These are phyloP conservation scores for Hibiscus trionum DNA, from an alignment of 345 rosid species.

Conservation along the genomic window DNA sequence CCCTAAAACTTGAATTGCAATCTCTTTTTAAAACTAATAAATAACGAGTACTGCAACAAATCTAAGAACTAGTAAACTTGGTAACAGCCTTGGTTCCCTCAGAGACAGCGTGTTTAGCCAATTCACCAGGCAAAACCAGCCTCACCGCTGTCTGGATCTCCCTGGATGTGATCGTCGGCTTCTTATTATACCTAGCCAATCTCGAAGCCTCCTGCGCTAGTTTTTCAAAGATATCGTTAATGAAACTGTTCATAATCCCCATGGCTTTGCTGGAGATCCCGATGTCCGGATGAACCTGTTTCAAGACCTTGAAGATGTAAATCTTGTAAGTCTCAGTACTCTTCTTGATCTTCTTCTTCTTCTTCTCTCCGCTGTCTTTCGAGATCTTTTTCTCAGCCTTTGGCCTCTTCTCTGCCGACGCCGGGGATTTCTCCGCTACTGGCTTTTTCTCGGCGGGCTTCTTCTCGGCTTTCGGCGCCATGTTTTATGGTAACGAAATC, in stretches of 20 bases:
- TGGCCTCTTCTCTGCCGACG: constrained; percentile 35
- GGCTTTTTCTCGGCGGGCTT: constrained; percentile 48
- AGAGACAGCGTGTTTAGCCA: constrained; percentile 68
- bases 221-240: constrained; percentile 65
- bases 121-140: constrained; percentile 57
- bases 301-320: constrained; percentile 61
- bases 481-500: neutral
- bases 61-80: constrained; percentile 58
- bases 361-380: constrained; percentile 47
- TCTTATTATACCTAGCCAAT: constrained; percentile 63
- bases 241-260: constrained; percentile 78
- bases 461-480: constrained; percentile 59
- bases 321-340: constrained; percentile 66
- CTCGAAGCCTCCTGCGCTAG: constrained; percentile 57
- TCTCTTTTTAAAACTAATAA: neutral
- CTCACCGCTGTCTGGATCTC: constrained; percentile 72
- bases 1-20: no score
- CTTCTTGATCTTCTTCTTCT: constrained; percentile 52
- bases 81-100: constrained; percentile 73
- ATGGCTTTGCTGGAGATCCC: constrained; percentile 66
- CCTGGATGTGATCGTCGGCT: constrained; percentile 62
- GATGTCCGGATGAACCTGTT: constrained; percentile 57
- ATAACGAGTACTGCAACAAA: neutral
- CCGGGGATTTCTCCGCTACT: constrained; percentile 39
- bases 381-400: constrained; percentile 49